Evolutionary conservation across 176 grass and related monocot genomes (phyloP), one percentile per base, ranked within the genome.

Genomic region (Oryza rufipogon): DNA sequence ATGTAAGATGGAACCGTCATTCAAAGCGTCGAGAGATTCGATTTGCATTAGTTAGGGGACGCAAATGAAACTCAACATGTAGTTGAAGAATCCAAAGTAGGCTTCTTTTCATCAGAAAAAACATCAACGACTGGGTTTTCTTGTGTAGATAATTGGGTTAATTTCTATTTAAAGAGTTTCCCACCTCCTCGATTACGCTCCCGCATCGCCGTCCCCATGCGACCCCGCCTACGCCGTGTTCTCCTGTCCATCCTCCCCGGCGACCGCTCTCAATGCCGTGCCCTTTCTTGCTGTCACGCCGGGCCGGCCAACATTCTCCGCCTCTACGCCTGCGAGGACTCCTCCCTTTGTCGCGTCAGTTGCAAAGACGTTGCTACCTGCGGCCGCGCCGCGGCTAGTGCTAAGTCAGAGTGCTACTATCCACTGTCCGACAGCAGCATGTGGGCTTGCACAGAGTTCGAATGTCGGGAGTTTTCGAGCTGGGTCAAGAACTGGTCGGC

Each of bases 241-340:
- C 87, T 83, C 76, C 23, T 65, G 79, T 3, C 77, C 85, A n/a
- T 79, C 87, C 11, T 86, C 88, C 10, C 84, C 74, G 28, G 84
- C 84, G 20, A 30, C 69, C 60, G 80, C 68, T 19, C 61, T 90
- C 26, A 75, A 90, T 58, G 81, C 74, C n/a, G 81, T 32, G 30
- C 30, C 74, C n/a, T 93, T 91, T 74, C 89, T 98, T 15, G 91
- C 93, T 19, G 70, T 95, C 25, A 87, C 93, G 7, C 73, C 0
- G 30, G 30, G 30, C 30, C 85, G 4, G 86, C 81, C 68, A 98
- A 98, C 47, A 81, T 98, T 11, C 93, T 98, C 68, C 93, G 93
- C 65, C 86, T 98, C 63, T 98, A 93, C 76, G 92, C 93, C 64
- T 94, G 95, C 77, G 95, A 97, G 84, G 95, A 97, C 86, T 97